These are phyloP conservation scores for Trichoderma hamatum DNA, from an alignment of 2,329 filamentous ascomycete species.

Conservation along the genomic window DNA sequence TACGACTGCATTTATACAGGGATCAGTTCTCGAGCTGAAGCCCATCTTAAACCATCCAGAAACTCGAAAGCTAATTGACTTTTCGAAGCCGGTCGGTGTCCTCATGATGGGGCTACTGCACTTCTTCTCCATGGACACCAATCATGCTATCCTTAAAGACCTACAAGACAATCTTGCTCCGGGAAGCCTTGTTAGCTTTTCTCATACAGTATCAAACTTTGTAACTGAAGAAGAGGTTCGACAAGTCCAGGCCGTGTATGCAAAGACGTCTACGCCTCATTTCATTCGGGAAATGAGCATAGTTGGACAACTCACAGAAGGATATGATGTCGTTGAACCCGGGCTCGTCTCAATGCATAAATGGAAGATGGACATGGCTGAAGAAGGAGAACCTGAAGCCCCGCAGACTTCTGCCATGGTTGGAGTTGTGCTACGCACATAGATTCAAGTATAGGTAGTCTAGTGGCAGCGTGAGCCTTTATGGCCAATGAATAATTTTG, in stretches of 20 bases:
- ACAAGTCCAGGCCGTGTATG: not conserved
- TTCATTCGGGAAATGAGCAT: not conserved
- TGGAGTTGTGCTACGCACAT: not conserved
- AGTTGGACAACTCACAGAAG: not conserved
- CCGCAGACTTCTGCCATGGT: not conserved
- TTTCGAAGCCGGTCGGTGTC: constrained; percentile 18
- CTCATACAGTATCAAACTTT: not conserved
- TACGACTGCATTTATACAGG: constrained; percentile 12
- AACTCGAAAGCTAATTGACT: constrained; percentile 18
- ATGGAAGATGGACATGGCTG: constrained; percentile 18
- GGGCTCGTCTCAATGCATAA: not conserved
- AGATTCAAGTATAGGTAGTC: not conserved
- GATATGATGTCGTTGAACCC: not conserved
- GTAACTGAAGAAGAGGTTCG: not conserved
- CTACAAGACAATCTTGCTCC: not conserved
- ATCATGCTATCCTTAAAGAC: not conserved
- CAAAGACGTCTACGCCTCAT: constrained; percentile 2
- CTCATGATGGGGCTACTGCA: constrained; percentile 19
- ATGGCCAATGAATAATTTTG: not conserved
- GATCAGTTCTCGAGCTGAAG: constrained; percentile 9
- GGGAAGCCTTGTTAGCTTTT: constrained; percentile 5
- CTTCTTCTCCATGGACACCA: not conserved
- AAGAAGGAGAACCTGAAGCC: constrained; percentile 15
- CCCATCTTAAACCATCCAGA: constrained; percentile 12
- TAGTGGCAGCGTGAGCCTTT: not conserved